Evolutionary conservation across 306 rosid species (phyloP).

Genomic region (barrel medic (Medicago truncatula)): DNA sequence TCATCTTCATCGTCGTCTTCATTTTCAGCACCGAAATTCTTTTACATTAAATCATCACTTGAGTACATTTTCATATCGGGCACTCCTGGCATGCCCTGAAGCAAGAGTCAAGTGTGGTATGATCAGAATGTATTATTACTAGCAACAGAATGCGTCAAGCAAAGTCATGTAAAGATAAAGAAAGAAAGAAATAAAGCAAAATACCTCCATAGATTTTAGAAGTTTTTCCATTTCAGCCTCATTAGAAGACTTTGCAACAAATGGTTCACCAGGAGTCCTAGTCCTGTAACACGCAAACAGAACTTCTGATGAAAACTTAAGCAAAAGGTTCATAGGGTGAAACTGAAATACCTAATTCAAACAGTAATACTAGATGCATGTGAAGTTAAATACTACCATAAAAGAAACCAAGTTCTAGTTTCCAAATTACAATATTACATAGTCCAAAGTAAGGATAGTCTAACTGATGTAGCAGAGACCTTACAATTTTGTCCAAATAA

Average conservation of each 20-base stretch:
- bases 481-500: background rate
- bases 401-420: background rate
- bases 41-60: constrained; percentile 86
- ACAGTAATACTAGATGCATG: constrained; percentile 23
- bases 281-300: constrained; percentile 55
- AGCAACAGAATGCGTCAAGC: background rate
- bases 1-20: no score
- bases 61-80: constrained; percentile 98
- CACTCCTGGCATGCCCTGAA: constrained; percentile 99
- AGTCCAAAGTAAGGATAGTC: background rate
- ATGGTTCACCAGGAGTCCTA: constrained; percentile 88
- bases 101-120: constrained; percentile 19
- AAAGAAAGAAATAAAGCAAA: background rate
- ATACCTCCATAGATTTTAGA: constrained; percentile 93
- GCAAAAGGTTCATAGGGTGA: constrained; percentile 17
- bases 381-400: constrained; percentile 20
- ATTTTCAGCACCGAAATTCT: constrained; percentile 64
- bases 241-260: constrained; percentile 79
- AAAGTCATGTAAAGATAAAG: background rate
- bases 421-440: no score
- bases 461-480: background rate
- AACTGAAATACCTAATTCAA: constrained; percentile 12
- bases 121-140: constrained; percentile 17
- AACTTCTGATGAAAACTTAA: constrained; percentile 10
- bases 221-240: constrained; percentile 97